These are phyloP conservation scores for Caryopteris hybrid DNA, from an alignment of 305 asterid species.

Conservation along the genomic window DNA sequence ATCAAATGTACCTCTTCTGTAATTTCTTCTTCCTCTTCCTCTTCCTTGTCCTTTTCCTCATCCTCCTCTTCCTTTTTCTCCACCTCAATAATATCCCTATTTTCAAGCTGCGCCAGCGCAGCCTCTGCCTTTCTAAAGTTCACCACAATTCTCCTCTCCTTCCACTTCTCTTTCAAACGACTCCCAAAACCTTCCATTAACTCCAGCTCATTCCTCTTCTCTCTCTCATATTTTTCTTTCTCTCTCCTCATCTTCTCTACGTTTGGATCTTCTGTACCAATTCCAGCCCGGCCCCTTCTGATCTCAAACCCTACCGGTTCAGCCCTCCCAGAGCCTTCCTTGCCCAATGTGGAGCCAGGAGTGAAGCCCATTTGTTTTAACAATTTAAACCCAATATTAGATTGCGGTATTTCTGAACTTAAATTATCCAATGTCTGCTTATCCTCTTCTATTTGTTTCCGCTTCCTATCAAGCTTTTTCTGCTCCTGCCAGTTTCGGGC, in stretches of 20 bases:
- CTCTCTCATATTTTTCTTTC: conserved; percentile 41
- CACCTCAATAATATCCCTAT: conserved; percentile 59
- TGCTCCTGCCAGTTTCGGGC: conserved; percentile 58
- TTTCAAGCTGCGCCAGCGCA: conserved; percentile 76
- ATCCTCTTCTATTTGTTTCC: conserved; percentile 71
- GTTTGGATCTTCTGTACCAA: conserved; percentile 69
- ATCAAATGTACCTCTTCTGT: conserved; percentile 66
- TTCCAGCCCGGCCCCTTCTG: conserved; percentile 80
- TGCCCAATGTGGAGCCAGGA: conserved; percentile 90
- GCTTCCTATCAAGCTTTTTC: conserved; percentile 53
- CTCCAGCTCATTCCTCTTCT: conserved; percentile 44
- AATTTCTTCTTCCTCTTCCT: conserved; percentile 53
- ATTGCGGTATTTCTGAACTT: conserved; percentile 77
- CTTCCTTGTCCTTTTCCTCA: conserved; percentile 48
- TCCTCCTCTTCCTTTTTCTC: conserved; percentile 58
- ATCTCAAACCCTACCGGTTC: conserved; percentile 74
- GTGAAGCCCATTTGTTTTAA: conserved; percentile 91
- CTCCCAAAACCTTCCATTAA: conserved; percentile 68
- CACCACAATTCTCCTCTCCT: conserved; percentile 50
- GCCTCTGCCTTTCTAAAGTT: conserved; percentile 81
- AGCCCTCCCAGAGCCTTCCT: conserved; percentile 71
- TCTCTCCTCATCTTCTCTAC: conserved; percentile 63
- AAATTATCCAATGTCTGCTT: conserved; percentile 50
- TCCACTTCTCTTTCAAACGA: conserved; percentile 82
- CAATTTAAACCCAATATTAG: conserved; percentile 88